Conservation (phyloP, 73 alveolate species). For the Paramecium sonneborni region DNA sequence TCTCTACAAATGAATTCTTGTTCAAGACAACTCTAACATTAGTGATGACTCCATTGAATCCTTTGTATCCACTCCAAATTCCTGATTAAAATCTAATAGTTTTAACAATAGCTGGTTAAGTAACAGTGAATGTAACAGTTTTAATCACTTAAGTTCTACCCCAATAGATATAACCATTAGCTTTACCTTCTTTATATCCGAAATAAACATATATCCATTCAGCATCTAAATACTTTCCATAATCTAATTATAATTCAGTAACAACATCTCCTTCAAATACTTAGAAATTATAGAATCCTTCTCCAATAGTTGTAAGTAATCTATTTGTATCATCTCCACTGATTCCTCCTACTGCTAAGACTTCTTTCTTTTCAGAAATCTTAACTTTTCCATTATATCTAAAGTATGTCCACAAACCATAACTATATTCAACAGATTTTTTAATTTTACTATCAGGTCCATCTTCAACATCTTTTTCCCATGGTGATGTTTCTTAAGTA, state of each 20-base stretch:
- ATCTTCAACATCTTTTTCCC: conserved; percentile 4
- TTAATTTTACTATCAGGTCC: conserved; percentile 8
- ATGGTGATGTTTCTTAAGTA: not conserved
- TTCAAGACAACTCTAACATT: conserved; percentile 5
- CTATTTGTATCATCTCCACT: conserved; percentile 12
- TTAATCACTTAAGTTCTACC: not conserved
- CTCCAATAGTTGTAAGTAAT: not conserved
- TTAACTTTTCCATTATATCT: conserved; percentile 28
- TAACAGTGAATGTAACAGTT: not conserved
- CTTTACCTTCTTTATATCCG: conserved; percentile 41
- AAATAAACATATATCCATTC: conserved; percentile 31
- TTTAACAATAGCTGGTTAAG: not conserved
- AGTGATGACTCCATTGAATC: conserved; percentile 25
- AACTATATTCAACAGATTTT: conserved; percentile 13
- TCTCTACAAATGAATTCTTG: not conserved
- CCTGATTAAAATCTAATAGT: not conserved
- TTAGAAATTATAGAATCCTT: conserved; percentile 25
- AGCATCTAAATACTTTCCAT: conserved; percentile 36
- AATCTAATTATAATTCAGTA: not conserved
- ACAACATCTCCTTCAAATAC: not conserved
- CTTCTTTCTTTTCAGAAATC: conserved; percentile 20
- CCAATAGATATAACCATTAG: conserved; percentile 6
- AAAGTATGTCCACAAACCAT: conserved; percentile 48
- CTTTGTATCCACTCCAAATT: not conserved
- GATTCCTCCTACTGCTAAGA: not conserved